Conservation (phyloP, 352 stramenopile species). For the Globisporangium canariense region DNA sequence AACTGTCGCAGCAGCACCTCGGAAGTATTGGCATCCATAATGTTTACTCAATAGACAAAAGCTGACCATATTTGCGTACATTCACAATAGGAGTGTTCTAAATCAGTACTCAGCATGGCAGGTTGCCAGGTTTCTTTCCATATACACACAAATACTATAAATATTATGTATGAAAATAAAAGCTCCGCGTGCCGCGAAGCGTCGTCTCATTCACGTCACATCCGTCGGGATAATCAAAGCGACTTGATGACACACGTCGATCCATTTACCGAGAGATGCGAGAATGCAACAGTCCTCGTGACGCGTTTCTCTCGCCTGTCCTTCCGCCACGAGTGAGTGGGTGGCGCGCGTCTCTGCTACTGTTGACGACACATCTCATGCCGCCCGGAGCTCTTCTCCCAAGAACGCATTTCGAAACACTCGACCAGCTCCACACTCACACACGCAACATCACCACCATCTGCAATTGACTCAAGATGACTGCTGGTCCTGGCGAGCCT, state of each 20-base stretch:
- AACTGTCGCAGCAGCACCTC: not conserved
- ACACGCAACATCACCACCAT: not conserved
- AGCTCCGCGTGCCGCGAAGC: not conserved
- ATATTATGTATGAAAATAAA: not conserved
- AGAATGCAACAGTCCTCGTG: not conserved
- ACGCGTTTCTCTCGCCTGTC: not conserved
- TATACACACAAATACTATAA: not conserved
- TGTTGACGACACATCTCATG: not conserved
- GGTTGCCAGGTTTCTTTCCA: too few species aligned
- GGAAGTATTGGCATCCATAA: not conserved
- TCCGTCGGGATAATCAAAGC: not conserved
- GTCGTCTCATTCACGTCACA: not conserved
- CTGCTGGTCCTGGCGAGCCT: conserved; percentile 2
- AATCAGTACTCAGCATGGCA: too few species aligned
- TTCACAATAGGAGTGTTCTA: not conserved
- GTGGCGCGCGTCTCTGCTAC: conserved; percentile 5
- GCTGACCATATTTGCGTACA: too few species aligned
- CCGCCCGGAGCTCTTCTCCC: not conserved
- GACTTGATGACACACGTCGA: not conserved
- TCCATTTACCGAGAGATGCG: not conserved
- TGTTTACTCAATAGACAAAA: not conserved
- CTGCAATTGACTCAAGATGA: conserved; percentile 2
- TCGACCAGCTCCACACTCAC: not conserved
- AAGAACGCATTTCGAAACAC: conserved; percentile 6
- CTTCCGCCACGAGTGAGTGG: not conserved